phyloP scores from a whole-genome alignment of 345 rosid genomes.

The Populus euphratica region DNA sequence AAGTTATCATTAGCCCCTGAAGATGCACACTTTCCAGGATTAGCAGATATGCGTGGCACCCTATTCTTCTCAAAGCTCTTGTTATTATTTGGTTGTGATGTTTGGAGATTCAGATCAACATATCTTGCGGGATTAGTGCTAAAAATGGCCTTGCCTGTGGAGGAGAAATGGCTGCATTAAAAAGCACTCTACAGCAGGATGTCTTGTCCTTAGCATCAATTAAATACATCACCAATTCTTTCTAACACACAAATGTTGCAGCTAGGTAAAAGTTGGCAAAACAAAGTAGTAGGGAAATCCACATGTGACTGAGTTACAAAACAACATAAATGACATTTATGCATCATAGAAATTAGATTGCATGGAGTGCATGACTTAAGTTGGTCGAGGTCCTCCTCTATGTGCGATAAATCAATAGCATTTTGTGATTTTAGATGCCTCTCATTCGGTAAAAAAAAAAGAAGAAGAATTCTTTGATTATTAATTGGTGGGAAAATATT shows the following conservation, averaged over 20 bases:
- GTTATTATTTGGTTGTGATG: conserved; percentile 33
- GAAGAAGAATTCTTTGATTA: neutral
- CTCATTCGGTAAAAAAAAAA: neutral
- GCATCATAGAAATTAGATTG: neutral
- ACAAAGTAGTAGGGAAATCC: neutral
- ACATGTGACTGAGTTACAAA: neutral
- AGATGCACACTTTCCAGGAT: conserved; percentile 39
- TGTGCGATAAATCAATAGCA: neutral
- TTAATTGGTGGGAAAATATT: too few relatives aligned
- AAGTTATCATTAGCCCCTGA: conserved; percentile 48
- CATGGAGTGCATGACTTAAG: neutral
- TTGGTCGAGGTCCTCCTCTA: neutral
- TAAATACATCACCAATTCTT: neutral
- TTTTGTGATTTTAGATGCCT: neutral
- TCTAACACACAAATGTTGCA: neutral
- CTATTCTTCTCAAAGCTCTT: conserved; percentile 43
- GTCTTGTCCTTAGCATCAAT: neutral
- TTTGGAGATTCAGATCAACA: conserved; percentile 19
- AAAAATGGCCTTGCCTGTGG: conserved; percentile 40
- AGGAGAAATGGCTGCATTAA: conserved; percentile 4
- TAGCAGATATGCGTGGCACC: conserved; percentile 32
- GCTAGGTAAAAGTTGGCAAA: neutral
- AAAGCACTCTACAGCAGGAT: neutral
- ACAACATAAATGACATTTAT: neutral
- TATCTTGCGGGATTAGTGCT: conserved; percentile 26